Evolutionary conservation across 2,329 filamentous ascomycete species (phyloP).

Genomic region (Cladosporium sp.): DNA sequence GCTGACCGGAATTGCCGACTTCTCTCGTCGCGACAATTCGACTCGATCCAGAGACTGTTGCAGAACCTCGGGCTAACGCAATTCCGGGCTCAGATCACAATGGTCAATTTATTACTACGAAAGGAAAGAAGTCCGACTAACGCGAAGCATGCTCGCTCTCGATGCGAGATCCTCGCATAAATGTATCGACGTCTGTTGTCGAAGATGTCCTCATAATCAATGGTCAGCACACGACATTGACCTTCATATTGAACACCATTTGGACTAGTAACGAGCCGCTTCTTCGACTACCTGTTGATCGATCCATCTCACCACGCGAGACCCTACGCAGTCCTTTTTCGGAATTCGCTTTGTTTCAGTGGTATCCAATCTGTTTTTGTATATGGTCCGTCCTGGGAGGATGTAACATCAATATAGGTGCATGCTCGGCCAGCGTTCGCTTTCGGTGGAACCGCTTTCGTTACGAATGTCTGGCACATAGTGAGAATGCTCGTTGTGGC

Average conservation of each 20-base stretch:
- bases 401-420: neutral
- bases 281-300: neutral
- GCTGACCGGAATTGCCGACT: neutral
- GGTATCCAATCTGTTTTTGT: too few relatives aligned
- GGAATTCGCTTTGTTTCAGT: neutral
- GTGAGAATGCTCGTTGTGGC: neutral
- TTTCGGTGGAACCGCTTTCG: neutral
- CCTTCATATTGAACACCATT: neutral
- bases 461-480: neutral
- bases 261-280: neutral
- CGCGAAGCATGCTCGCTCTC: neutral
- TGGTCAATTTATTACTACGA: neutral
- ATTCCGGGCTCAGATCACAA: neutral
- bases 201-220: neutral
- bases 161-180: neutral
- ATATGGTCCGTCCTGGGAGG: neutral
- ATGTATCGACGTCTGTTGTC: neutral
- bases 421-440: neutral
- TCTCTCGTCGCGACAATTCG: neutral
- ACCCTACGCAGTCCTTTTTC: neutral
- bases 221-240: neutral
- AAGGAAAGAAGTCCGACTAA: neutral
- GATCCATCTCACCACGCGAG: neutral
- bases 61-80: neutral
- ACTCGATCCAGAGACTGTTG: neutral